Conservation (phyloP, 169 alveolate species). For the Plasmodium coatneyi region DNA sequence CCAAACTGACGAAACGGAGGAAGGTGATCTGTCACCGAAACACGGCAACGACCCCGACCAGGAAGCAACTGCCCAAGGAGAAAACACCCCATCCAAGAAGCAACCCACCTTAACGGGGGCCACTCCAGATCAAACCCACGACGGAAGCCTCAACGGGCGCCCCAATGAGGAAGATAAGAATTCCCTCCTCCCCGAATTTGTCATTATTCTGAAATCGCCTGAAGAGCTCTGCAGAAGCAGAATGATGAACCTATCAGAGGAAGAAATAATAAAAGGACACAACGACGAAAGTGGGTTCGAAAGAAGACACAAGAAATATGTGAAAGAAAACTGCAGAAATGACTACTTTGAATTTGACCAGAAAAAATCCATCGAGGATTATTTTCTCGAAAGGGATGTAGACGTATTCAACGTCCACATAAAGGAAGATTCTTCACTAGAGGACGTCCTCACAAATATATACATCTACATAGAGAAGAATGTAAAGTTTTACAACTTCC, state of each 20-base stretch:
- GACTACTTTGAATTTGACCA: constrained; percentile 45
- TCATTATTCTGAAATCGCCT: constrained; percentile 15
- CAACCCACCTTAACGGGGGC: background rate
- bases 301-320: constrained; percentile 44
- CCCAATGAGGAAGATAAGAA: background rate
- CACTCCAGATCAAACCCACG: background rate
- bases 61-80: background rate
- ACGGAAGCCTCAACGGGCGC: too few species aligned
- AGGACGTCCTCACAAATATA: constrained; percentile 39
- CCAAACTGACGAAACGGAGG: background rate
- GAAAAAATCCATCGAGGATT: constrained; percentile 44
- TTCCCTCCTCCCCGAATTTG: constrained; percentile 29
- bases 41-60: background rate
- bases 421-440: constrained; percentile 32
- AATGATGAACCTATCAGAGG: constrained; percentile 58
- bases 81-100: background rate
- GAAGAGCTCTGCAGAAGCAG: constrained; percentile 51
- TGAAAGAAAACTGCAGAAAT: constrained; percentile 53
- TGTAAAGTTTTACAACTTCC: constrained; percentile 31
- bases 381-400: constrained; percentile 27
- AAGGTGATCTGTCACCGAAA: background rate
- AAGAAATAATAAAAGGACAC: constrained; percentile 56
- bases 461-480: constrained; percentile 53
- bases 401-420: constrained; percentile 41
- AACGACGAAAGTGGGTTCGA: constrained; percentile 71